phyloP scores from a whole-genome alignment of 257 asterid species.

The Ajuga chamaepitys region DNA sequence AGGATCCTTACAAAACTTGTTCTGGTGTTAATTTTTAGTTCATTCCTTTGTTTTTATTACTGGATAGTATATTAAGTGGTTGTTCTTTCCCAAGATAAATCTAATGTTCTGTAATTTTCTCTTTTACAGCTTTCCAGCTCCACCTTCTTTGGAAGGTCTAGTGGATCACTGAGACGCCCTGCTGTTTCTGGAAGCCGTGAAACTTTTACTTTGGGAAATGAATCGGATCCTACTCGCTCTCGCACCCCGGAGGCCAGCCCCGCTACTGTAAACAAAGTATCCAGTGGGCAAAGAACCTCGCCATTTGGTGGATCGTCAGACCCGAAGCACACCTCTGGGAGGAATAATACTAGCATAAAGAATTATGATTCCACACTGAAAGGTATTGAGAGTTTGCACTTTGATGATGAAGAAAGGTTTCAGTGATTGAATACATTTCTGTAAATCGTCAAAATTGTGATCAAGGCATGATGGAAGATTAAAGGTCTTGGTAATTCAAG shows the following conservation, averaged over 20 bases:
- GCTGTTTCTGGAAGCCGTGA: conserved; percentile 64
- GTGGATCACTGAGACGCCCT: conserved; percentile 69
- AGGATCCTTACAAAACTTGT: not conserved
- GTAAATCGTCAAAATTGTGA: conserved; percentile 31
- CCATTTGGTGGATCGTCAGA: conserved; percentile 65
- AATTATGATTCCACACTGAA: conserved; percentile 58
- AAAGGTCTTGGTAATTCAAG: conserved; percentile 15
- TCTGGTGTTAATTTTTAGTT: not conserved
- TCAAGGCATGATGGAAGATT: conserved; percentile 14
- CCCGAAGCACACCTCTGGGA: conserved; percentile 49
- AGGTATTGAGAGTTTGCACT: conserved; percentile 63
- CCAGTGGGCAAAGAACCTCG: conserved; percentile 57
- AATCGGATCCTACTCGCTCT: conserved; percentile 59
- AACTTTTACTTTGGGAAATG: conserved; percentile 46
- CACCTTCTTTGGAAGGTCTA: conserved; percentile 66
- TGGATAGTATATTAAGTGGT: not conserved
- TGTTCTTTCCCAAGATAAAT: not conserved
- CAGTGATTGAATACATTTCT: conserved; percentile 23
- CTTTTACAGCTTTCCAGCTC: conserved; percentile 70
- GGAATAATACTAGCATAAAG: conserved; percentile 38
- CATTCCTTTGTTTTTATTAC: not conserved
- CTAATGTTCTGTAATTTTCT: no score
- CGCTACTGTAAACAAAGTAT: conserved; percentile 42
- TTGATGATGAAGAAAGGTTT: conserved; percentile 56
- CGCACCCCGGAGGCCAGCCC: conserved; percentile 76